Conservation (phyloP, 2,329 filamentous ascomycete genomes). For the Penicillium occitanis region DNA sequence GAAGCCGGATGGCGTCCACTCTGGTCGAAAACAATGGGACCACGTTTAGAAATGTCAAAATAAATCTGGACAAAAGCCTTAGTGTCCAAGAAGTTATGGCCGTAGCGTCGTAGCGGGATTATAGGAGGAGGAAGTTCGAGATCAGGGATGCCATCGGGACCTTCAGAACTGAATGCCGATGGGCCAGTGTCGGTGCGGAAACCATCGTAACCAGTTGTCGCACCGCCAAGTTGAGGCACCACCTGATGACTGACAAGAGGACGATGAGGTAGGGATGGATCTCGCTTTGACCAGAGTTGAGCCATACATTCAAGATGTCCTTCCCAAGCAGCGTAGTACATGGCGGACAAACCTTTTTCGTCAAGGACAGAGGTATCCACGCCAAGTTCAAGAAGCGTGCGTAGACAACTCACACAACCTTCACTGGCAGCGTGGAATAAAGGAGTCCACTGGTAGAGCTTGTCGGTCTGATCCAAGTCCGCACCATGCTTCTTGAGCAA, state of each 20-base stretch:
- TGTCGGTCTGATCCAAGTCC: slow-evolving; percentile 88
- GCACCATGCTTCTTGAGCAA: slow-evolving; percentile 83
- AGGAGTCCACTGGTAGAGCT: slow-evolving; percentile 95
- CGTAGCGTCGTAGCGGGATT: slow-evolving; percentile 89
- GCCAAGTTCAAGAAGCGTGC: slow-evolving; percentile 74
- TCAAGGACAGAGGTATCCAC: slow-evolving; percentile 78
- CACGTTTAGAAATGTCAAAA: slow-evolving; percentile 67
- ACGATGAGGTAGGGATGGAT: slow-evolving; percentile 28
- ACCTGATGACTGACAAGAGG: slow-evolving; percentile 35
- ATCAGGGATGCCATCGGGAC: slow-evolving; percentile 84
- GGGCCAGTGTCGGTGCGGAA: slow-evolving; percentile 34
- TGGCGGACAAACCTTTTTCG: slow-evolving; percentile 87
- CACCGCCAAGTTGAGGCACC: slow-evolving; percentile 27
- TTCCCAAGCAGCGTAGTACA: slow-evolving; percentile 99
- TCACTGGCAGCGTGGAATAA: slow-evolving; percentile 95
- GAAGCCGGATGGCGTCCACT: slow-evolving; percentile 95
- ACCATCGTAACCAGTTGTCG: slow-evolving; percentile 28
- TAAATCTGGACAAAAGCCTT: slow-evolving; percentile 94
- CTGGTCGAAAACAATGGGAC: slow-evolving; percentile 93
- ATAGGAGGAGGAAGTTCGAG: slow-evolving; percentile 93
- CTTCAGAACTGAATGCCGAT: slow-evolving; percentile 40
- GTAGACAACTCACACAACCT: slow-evolving; percentile 84
- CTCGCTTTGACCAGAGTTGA: slow-evolving; percentile 59
- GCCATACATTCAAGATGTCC: slow-evolving; percentile 94
- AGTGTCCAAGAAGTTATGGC: slow-evolving; percentile 96